A percentile compares a stretch with the other conserved stretches of the same genome.
These are phyloP conservation scores for Keqinozyma sinolaborantium DNA, from an alignment of 1,139 yeast species.

Conservation along the genomic window DNA sequence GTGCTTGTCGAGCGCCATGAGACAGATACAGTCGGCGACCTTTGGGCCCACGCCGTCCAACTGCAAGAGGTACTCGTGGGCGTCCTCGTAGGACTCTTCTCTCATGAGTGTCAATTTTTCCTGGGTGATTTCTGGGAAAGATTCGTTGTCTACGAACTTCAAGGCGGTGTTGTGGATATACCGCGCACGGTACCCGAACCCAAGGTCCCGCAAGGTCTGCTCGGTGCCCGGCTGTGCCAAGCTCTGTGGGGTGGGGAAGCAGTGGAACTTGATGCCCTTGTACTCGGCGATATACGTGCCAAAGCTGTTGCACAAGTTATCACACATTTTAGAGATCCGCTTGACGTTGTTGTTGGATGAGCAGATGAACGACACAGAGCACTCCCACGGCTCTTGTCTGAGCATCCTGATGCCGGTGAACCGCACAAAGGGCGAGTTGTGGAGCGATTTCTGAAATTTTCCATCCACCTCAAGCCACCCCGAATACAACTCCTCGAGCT, in stretches of 20 bases:
- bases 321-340: slow-evolving; percentile 92
- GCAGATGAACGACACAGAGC: slow-evolving; percentile 83
- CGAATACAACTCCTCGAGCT: slow-evolving; percentile 49
- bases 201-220: slow-evolving; percentile 48
- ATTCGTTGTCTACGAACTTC: slow-evolving; percentile 34
- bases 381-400: slow-evolving; percentile 97
- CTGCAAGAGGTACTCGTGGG: slow-evolving; percentile 61
- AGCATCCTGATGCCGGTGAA: slow-evolving; percentile 78
- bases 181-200: slow-evolving; percentile 92
- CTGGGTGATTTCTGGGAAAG: slow-evolving; percentile 28
- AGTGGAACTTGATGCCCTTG: slow-evolving; percentile 58
- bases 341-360: slow-evolving; percentile 95
- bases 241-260: slow-evolving; percentile 68
- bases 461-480: slow-evolving; percentile 62
- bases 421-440: slow-evolving; percentile 31
- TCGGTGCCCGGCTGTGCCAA: slow-evolving; percentile 41
- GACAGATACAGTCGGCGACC: slow-evolving; percentile 88
- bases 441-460: slow-evolving; percentile 32
- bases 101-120: slow-evolving; percentile 38
- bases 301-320: slow-evolving; percentile 65
- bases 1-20: slow-evolving; percentile 88
- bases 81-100: slow-evolving; percentile 44
- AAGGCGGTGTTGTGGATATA: slow-evolving; percentile 78
- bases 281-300: slow-evolving; percentile 60
- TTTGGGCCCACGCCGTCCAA: slow-evolving; percentile 95